These are phyloP conservation scores for Leccinum subtestaceum DNA, from an alignment of 768 basidiomycete genomes.

Conservation along the genomic window DNA sequence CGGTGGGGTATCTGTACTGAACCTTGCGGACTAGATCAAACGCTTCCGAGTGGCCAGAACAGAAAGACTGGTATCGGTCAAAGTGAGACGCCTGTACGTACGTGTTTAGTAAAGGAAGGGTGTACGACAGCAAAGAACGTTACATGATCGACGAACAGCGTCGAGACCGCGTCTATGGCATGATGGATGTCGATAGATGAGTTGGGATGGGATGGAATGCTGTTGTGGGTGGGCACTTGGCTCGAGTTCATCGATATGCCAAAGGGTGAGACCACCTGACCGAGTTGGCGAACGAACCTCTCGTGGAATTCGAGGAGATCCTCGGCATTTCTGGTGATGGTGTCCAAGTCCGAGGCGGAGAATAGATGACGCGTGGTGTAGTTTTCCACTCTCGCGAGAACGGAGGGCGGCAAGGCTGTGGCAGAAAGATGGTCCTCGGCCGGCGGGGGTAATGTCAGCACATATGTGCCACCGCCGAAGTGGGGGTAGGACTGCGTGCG, in stretches of 20 bases:
- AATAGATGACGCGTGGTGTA: slow-evolving; percentile 48
- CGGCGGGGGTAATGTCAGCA: slow-evolving; percentile 14
- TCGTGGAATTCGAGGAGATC: slow-evolving; percentile 70
- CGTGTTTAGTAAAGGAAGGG: slow-evolving; percentile 1
- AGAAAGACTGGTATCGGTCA: slow-evolving; percentile 80
- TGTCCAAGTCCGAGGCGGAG: slow-evolving; percentile 53
- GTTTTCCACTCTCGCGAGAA: slow-evolving; percentile 31
- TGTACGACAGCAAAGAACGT: slow-evolving; percentile 7
- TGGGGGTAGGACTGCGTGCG: slow-evolving; percentile 47
- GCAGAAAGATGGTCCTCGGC: slow-evolving; percentile 10
- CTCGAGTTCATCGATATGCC: slow-evolving; percentile 43
- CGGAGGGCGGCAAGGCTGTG: slow-evolving; percentile 8
- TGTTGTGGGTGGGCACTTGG: slow-evolving; percentile 14
- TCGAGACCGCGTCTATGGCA: slow-evolving; percentile 39
- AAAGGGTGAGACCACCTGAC: slow-evolving; percentile 45
- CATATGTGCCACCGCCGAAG: slow-evolving; percentile 16
- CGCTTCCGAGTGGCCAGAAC: slow-evolving; percentile 83
- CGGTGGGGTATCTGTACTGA: slow-evolving; percentile 57
- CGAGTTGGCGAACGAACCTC: slow-evolving; percentile 56
- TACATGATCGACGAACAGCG: slow-evolving; percentile 60
- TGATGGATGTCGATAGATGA: slow-evolving; percentile 43
- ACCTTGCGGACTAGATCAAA: slow-evolving; percentile 68
- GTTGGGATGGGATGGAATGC: neutral
- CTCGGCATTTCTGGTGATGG: slow-evolving; percentile 64
- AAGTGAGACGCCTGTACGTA: slow-evolving; percentile 64